Base-by-base conservation (phyloP, 306 rosid genomes). In the Vicia faba region DNA sequence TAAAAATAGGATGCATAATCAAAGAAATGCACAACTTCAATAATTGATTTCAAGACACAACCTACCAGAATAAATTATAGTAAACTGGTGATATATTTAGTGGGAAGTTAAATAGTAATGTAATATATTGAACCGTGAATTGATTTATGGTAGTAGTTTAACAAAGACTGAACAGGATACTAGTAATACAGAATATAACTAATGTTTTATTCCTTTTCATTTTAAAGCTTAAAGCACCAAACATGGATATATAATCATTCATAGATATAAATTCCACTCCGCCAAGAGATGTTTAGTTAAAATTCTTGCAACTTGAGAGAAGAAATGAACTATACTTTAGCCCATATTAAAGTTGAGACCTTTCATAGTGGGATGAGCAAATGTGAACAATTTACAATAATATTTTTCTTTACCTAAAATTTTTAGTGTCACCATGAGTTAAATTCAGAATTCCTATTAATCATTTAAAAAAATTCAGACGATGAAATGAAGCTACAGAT, bases 161-260 rank as follows among this genome's bases (percentile, higher is more conserved):
- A n/a, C n/a, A n/a, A n/a, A n/a, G n/a, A n/a, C n/a, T n/a, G n/a
- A n/a, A n/a, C n/a, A n/a, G n/a, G n/a, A n/a, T n/a, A n/a, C n/a
- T n/a, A n/a, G n/a, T n/a, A n/a, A n/a, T n/a, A n/a, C n/a, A n/a
- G n/a, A n/a, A n/a, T n/a, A n/a, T n/a, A n/a, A n/a, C n/a, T n/a
- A n/a, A n/a, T n/a, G n/a, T n/a, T n/a, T n/a, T n/a, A n/a, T n/a
- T n/a, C n/a, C 23, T 49, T 49, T n/a, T 39, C 29, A 60, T 10
- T 48, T 46, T 33, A 33, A 56, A 69, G 55, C 43, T 61, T 39
- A 38, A 44, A 43, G 33, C 50, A 15, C 60, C 3, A 38, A 54
- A 54, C 15, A 49, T 19, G 29, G 57, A 20, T 51, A 51, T n/a
- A n/a, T n/a, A n/a, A 14, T 51, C 29, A 19, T 51, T 51, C 2